Conservation (phyloP, 2,329 filamentous ascomycete species). For the Periglandula ipomoeae region DNA sequence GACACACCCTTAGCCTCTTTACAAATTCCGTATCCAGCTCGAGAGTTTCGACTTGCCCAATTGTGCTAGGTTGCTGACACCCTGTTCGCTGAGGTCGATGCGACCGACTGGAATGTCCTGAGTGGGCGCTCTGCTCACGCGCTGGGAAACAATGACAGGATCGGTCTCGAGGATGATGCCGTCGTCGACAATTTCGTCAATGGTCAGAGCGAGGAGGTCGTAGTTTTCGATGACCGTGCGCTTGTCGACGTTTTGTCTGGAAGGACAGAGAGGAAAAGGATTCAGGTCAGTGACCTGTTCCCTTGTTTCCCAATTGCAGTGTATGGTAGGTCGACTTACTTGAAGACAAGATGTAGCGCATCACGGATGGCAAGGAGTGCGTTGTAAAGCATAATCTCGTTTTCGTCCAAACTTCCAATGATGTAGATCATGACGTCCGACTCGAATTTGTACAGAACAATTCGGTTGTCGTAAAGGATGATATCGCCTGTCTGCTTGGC, state of each 20-base stretch:
- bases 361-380: constrained; percentile 87
- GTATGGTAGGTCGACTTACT: constrained; percentile 51
- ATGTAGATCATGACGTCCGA: constrained; percentile 95
- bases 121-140: constrained; percentile 84
- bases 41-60: constrained; percentile 87
- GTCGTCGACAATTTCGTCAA: constrained; percentile 92
- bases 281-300: no score
- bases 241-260: constrained; percentile 96
- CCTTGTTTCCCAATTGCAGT: no score
- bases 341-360: constrained; percentile 81
- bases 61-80: constrained; percentile 86
- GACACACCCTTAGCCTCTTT: no score
- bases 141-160: constrained; percentile 82
- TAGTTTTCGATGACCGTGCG: constrained; percentile 98
- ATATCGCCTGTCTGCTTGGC: constrained; percentile 93
- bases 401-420: constrained; percentile 84
- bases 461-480: constrained; percentile 92
- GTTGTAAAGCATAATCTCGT: constrained; percentile 93
- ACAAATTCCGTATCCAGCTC: constrained; percentile 80
- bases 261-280: no score
- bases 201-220: constrained; percentile 84
- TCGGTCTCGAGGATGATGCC: constrained; percentile 97
- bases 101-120: constrained; percentile 89
- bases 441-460: constrained; percentile 97
- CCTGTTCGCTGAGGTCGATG: constrained; percentile 92